Conservation (phyloP, 495 filamentous ascomycete species). For the Neurospora sp. region DNA sequence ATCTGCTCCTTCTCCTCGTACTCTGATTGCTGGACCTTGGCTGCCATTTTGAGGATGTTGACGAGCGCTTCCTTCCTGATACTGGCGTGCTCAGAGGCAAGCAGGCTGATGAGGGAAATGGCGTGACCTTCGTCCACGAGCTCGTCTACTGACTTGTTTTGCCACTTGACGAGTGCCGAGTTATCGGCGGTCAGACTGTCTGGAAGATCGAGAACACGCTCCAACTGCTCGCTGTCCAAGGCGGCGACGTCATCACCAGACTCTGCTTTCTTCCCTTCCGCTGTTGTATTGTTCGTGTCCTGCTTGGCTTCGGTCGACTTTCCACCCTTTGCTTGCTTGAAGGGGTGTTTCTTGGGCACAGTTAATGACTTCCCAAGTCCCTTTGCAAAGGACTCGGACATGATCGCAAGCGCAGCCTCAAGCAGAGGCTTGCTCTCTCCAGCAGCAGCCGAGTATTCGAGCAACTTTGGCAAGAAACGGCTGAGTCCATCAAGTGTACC, state of each 20-base stretch:
- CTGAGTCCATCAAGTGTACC: conserved; percentile 32
- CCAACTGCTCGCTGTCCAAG: conserved; percentile 15
- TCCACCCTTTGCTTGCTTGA: conserved; percentile 2
- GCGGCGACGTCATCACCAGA: background rate
- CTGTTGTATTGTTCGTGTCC: background rate
- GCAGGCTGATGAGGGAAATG: conserved; percentile 56
- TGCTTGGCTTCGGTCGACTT: background rate
- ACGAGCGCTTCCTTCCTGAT: conserved; percentile 68
- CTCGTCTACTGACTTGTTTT: conserved; percentile 59
- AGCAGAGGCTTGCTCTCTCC: conserved; percentile 33
- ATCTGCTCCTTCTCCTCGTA: conserved; percentile 69
- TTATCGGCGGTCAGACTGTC: conserved; percentile 40
- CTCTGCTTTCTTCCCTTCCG: background rate
- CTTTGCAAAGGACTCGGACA: conserved; percentile 11
- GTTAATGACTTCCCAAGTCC: background rate
- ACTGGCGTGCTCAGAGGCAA: conserved; percentile 62
- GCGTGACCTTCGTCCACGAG: conserved; percentile 64
- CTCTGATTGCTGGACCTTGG: conserved; percentile 55
- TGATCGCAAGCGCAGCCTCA: conserved; percentile 19
- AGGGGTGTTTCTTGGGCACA: background rate
- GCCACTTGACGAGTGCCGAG: conserved; percentile 55
- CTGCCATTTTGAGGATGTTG: conserved; percentile 53
- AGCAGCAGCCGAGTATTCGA: conserved; percentile 24
- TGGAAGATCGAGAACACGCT: conserved; percentile 24
- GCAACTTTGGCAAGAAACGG: conserved; percentile 50